These are phyloP conservation scores for Ophiostoma ips DNA, from an alignment of 2,329 filamentous ascomycete genomes.

Conservation along the genomic window DNA sequence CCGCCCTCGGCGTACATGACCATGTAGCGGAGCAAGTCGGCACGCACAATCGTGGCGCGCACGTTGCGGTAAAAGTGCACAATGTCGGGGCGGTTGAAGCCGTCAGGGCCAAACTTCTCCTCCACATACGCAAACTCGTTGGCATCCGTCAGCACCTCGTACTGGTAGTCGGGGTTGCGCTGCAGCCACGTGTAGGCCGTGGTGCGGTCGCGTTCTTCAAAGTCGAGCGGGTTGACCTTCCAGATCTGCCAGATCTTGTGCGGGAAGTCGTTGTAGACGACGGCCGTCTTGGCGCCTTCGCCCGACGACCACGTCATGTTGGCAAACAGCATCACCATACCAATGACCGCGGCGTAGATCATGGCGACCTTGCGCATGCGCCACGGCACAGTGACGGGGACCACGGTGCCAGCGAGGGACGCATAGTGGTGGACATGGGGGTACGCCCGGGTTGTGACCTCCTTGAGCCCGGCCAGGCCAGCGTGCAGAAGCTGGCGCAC, in stretches of 20 bases:
- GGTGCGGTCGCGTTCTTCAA: conserved; percentile 48
- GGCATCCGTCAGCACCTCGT: conserved; percentile 55
- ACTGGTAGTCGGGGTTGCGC: conserved; percentile 53
- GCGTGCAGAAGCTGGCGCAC: background rate
- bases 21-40: conserved; percentile 51
- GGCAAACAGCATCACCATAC: conserved; percentile 5
- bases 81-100: conserved; percentile 53
- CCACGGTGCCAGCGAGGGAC: background rate
- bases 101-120: conserved; percentile 49
- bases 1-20: conserved; percentile 54
- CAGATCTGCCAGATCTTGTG: conserved; percentile 67
- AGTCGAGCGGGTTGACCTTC: conserved; percentile 54
- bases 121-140: conserved; percentile 57
- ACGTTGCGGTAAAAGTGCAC: conserved; percentile 45
- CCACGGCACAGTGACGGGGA: conserved; percentile 6
- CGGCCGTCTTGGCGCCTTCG: background rate
- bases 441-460: background rate
- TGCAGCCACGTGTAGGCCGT: conserved; percentile 49
- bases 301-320: conserved; percentile 5
- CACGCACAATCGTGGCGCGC: conserved; percentile 51
- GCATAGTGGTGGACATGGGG: background rate
- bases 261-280: conserved; percentile 31
- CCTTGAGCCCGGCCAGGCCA: background rate
- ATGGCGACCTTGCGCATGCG: conserved; percentile 10
- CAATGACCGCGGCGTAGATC: conserved; percentile 9